Evolutionary conservation across 768 basidiomycete genomes (phyloP).

Genomic region (Multifurca ochricompacta): DNA sequence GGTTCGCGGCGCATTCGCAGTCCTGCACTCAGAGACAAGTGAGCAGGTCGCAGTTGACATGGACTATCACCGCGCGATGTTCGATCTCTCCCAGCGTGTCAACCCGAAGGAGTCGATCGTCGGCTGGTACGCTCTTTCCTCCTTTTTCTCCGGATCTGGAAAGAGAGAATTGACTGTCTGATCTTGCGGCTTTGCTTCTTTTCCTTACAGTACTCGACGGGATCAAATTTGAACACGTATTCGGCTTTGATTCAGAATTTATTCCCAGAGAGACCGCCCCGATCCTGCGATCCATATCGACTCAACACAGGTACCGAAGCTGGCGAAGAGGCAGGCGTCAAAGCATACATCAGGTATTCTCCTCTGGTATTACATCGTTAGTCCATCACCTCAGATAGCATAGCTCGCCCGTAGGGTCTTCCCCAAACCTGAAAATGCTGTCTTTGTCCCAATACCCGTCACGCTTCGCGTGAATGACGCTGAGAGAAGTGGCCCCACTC

Average conservation of each 20-base stretch:
- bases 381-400: not conserved
- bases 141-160: conserved; percentile 21
- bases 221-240: conserved; percentile 84
- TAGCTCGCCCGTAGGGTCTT: conserved; percentile 80
- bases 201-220: conserved; percentile 91
- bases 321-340: conserved; percentile 60
- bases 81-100: conserved; percentile 80
- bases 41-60: conserved; percentile 95
- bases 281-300: conserved; percentile 80
- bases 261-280: conserved; percentile 86
- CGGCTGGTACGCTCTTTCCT: conserved; percentile 66
- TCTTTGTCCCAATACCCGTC: conserved; percentile 89
- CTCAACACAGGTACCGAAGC: conserved; percentile 77
- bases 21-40: conserved; percentile 85
- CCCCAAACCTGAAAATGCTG: conserved; percentile 90
- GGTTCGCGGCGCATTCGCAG: conserved; percentile 81
- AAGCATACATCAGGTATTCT: conserved; percentile 74
- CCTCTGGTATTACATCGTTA: not conserved
- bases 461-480: conserved; percentile 74
- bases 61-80: conserved; percentile 92
- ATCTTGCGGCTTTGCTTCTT: conserved; percentile 74
- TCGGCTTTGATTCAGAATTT: conserved; percentile 98
- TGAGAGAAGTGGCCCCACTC: conserved; percentile 59
- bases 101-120: conserved; percentile 86
- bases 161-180: conserved; percentile 82